Conservation (phyloP, 495 filamentous ascomycete species). For the Jackrogersella minutella region DNA sequence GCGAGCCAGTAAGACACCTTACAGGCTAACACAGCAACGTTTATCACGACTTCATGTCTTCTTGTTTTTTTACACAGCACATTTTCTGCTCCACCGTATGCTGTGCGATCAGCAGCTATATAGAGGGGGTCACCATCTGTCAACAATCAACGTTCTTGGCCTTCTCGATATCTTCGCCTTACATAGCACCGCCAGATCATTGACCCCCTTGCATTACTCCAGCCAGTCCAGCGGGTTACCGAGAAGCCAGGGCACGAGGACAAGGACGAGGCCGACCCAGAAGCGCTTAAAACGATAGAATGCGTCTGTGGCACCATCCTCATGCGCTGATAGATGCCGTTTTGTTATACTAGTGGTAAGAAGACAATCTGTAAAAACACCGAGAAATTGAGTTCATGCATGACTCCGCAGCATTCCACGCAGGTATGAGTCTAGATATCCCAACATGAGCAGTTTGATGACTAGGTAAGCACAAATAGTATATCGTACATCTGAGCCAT, state of each 20-base stretch:
- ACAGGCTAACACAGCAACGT: background rate
- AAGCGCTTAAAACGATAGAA: background rate
- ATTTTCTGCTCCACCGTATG: background rate
- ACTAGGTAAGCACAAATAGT: background rate
- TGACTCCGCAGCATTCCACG: background rate
- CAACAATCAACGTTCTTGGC: background rate
- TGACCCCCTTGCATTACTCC: background rate
- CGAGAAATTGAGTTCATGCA: background rate
- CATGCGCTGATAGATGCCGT: background rate
- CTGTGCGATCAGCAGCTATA: background rate
- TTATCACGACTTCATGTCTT: slow-evolving; percentile 7
- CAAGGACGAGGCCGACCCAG: too few species aligned
- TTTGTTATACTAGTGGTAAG: background rate
- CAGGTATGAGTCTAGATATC: background rate
- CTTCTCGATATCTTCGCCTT: background rate
- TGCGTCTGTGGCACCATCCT: background rate
- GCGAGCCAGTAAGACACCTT: background rate
- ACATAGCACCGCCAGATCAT: background rate
- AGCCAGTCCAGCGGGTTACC: background rate
- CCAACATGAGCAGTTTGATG: background rate
- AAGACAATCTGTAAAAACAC: too few species aligned
- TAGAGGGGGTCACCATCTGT: background rate
- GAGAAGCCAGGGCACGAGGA: background rate
- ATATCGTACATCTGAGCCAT: background rate
- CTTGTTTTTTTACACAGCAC: background rate